A percentile compares a stretch with the other conserved stretches of the same genome.
phyloP scores from a whole-genome alignment of 148 eudicot species.

The Chenopodium formosanum region DNA sequence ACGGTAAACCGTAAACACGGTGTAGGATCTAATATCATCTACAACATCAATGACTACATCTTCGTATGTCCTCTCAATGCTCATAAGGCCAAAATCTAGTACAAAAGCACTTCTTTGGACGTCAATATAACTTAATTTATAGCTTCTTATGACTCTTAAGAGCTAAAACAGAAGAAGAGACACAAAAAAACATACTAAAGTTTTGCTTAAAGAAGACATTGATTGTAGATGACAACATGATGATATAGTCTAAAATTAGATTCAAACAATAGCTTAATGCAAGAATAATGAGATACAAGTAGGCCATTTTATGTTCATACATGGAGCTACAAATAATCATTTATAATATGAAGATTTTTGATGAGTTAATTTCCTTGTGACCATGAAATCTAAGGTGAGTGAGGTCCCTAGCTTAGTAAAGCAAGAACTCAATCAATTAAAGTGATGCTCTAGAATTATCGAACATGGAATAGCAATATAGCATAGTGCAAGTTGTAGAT shows the following conservation, averaged over 20 bases:
- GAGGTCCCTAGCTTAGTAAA: neutral
- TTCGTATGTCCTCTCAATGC: neutral
- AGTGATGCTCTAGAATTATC: neutral
- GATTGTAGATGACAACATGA: constrained; percentile 3
- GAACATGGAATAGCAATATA: neutral
- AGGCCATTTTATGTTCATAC: neutral
- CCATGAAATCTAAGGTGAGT: neutral
- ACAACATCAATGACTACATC: too few relatives aligned
- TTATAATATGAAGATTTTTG: neutral
- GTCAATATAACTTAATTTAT: neutral
- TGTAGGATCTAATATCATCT: too few relatives aligned
- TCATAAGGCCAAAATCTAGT: neutral
- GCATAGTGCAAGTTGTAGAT: too few relatives aligned
- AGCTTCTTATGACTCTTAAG: neutral
- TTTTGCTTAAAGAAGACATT: neutral
- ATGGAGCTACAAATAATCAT: neutral
- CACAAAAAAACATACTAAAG: neutral
- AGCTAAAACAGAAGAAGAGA: neutral
- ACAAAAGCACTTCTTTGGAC: neutral
- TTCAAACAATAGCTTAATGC: neutral
- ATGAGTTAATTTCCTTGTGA: neutral
- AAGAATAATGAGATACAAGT: neutral
- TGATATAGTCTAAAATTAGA: neutral
- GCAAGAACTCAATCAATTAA: neutral
- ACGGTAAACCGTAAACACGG: too few relatives aligned